Evolutionary conservation across 164 flowering plant species (phyloP), one percentile per base, ranked within the genome.

Genomic region (Taxillus chinensis): DNA sequence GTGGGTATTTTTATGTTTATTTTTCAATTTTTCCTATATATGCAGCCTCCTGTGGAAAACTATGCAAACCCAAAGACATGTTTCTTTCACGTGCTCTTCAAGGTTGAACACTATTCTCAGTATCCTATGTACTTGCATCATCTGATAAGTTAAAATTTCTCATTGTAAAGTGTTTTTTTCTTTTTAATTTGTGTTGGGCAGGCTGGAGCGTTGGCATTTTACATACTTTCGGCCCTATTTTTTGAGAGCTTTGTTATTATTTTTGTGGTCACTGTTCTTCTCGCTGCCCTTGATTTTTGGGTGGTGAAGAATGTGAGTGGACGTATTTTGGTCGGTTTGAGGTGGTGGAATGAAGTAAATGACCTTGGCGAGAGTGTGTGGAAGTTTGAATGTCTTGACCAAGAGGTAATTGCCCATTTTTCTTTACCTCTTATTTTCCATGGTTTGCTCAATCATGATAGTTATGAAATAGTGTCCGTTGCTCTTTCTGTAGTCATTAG

Each of bases 261-360:
- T 39, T 93, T 93, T 71, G 98, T 93, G 78, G 82, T 90, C 43
- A 88, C 96, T 57, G 96, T 89, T 57, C 77, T 93, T 71, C 91
- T 90, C 12, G 79, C 96, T 73, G 92, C 97, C 61, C 87, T 93
- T 68, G 97, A 89, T 68, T 93, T 93, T 71, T 90, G 98, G 98
- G 96, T 93, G 2, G 98, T 93, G 37, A 93, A 90, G 78, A 93
- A 93, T 80, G 90, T 93, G 38, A 93, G 92, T 77, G 96, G 98
- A 13, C 82, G 96, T 45, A 93, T 93, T 45, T 75, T 93, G 62
- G 98, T 90, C 66, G 97, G 98, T 61, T 68, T 90, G 71, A 85
- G 98, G 77, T 93, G 97, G 98, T 88, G 97, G 97, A 93, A 93
- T 78, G 97, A 93, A 74, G 89, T 89, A 59, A 73, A 93, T 76